Conservation (phyloP, 805 yeast species). For the Candida chauliodis region DNA sequence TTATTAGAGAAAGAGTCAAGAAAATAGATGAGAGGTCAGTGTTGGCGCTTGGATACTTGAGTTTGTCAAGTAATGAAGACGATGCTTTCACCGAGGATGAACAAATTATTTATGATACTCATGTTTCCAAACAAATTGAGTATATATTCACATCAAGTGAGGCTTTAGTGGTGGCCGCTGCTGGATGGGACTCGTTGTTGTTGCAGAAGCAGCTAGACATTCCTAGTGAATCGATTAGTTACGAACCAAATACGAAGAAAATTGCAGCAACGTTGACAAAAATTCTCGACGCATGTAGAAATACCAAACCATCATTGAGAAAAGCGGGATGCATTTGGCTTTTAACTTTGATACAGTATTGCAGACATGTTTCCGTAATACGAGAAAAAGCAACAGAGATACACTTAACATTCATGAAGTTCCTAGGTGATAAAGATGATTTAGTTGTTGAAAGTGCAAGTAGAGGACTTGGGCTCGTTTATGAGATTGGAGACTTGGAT, state of each 20-base stretch:
- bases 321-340: constrained; percentile 84
- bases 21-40: constrained; percentile 59
- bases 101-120: constrained; percentile 50
- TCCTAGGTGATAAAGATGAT: constrained; percentile 79
- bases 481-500: constrained; percentile 68
- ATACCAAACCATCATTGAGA: constrained; percentile 71
- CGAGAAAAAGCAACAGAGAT: constrained; percentile 49
- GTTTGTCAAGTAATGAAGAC: constrained; percentile 32
- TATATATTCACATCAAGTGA: constrained; percentile 78
- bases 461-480: constrained; percentile 77
- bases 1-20: constrained; percentile 41
- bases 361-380: constrained; percentile 47
- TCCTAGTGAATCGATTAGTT: constrained; percentile 25
- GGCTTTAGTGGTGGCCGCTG: constrained; percentile 65
- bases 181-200: constrained; percentile 70
- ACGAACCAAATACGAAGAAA: constrained; percentile 18
- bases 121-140: constrained; percentile 70
- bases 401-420: constrained; percentile 73
- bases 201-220: constrained; percentile 55
- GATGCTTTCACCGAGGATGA: constrained; percentile 34
- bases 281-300: constrained; percentile 50
- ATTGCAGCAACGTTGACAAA: constrained; percentile 38
- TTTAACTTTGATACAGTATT: constrained; percentile 72
- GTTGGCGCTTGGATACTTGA: constrained; percentile 51
- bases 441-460: constrained; percentile 90